A percentile compares a stretch with the other conserved stretches of the same genome.
phyloP scores from a whole-genome alignment of 306 rosid species.

The Sindora glabra region DNA sequence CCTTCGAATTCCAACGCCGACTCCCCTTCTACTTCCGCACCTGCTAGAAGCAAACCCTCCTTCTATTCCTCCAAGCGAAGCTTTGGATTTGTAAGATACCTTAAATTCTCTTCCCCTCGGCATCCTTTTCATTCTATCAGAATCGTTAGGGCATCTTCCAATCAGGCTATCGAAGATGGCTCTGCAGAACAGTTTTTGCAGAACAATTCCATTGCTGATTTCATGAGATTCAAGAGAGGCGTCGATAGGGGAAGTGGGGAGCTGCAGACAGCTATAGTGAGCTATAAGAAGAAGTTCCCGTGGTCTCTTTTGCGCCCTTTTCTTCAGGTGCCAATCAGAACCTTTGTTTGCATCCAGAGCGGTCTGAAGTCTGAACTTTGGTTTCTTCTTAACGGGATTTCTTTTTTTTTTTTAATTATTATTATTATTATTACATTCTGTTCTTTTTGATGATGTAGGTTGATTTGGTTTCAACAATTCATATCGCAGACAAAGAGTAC shows the following conservation, averaged over 20 bases:
- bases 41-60: conserved; percentile 19
- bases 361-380: neutral
- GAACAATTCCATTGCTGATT: conserved; percentile 73
- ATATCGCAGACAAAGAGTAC: conserved; percentile 90
- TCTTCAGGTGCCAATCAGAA: conserved; percentile 42
- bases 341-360: neutral
- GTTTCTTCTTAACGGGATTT: neutral
- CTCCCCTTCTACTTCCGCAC: conserved; percentile 33
- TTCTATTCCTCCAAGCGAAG: conserved; percentile 22
- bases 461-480: conserved; percentile 96
- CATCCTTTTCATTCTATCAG: neutral
- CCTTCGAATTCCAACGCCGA: conserved; percentile 37
- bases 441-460: conserved; percentile 50
- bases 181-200: conserved; percentile 53
- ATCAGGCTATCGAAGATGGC: conserved; percentile 42
- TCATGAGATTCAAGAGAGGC: conserved; percentile 74
- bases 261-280: conserved; percentile 81
- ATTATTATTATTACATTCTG: conserved; percentile 5
- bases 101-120: conserved; percentile 14
- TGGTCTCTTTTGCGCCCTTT: conserved; percentile 76
- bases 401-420: too few species aligned
- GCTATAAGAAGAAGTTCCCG: conserved; percentile 75
- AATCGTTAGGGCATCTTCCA: conserved; percentile 25
- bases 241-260: conserved; percentile 47
- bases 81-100: conserved; percentile 16